Base-by-base conservation (phyloP, 192 early-diverging fungal species). In the Piromyces sp. region DNA sequence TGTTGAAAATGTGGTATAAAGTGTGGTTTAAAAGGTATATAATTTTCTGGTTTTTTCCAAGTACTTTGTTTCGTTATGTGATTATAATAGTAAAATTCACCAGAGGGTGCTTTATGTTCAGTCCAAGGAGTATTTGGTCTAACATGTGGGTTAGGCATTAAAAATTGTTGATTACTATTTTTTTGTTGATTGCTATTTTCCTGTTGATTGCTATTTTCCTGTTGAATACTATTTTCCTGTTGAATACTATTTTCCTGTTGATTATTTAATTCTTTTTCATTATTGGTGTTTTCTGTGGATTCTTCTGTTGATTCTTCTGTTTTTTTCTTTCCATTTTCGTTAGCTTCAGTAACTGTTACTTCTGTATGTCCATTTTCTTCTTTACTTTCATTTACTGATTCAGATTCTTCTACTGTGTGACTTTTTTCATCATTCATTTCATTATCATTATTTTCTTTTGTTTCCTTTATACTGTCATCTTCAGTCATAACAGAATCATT, bases 31-130 rank as follows among this genome's bases (percentile, higher is more conserved):
- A 51, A 51, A 22, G 42, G 42, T 22, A 51, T 51, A 22, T 22
- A 51, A 51, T 51, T 51, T 22, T 51, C 42, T 22, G 42, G 42
- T 51, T 51, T 51, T 30, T 90, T 84, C 95, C 95, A 95, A n/a
- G 89, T 87, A 81, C 90, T 93, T 83, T 91, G 85, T 38, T 89
- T 90, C 13, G 93, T 93, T 15, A 87, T 82, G 0, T 91, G 82
- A 83, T 95, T 94, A 85, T 93, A 94, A 82, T 88, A 95, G 83
- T 94, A 95, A n/a, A 89, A 38, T 78, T 86, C 86, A 5, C 93
- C 93, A 29, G 87, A 87, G 0, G 92, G 90, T 17, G 89, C 90
- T 80, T 83, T 83, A 79, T 92, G 88, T 80, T 92, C 89, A 30
- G 88, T 88, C 91, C 91, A 92, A 38, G 42, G 42, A 22, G 42